Conservation (phyloP, 495 filamentous ascomycete genomes). For the Talaromyces adpressus region DNA sequence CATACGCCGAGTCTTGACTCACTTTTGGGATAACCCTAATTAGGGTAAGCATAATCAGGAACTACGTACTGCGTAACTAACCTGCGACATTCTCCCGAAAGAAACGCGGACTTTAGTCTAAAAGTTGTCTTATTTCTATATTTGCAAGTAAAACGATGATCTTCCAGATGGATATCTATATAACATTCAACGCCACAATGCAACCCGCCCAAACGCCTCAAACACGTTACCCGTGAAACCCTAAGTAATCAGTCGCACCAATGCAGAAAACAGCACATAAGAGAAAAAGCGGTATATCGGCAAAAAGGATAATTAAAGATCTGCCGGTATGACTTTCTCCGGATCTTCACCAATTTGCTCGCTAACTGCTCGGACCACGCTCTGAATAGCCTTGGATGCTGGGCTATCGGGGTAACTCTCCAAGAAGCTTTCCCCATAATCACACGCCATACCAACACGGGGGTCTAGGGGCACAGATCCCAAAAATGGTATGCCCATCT, state of each 20-base stretch:
- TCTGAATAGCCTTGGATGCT: conserved; percentile 67
- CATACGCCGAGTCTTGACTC: not conserved
- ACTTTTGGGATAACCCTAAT: not conserved
- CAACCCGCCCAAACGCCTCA: conserved; percentile 2
- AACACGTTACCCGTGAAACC: conserved; percentile 1
- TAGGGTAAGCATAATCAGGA: not conserved
- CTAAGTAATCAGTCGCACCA: conserved; percentile 5
- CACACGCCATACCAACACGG: conserved; percentile 89
- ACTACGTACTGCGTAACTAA: not conserved
- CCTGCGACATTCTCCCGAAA: not conserved
- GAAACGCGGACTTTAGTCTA: not conserved
- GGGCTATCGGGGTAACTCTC: conserved; percentile 89
- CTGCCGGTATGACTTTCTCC: conserved; percentile 34
- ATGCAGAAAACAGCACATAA: not conserved
- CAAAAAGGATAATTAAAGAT: conserved; percentile 11
- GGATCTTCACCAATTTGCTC: conserved; percentile 52
- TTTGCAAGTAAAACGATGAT: not conserved
- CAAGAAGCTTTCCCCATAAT: conserved; percentile 96
- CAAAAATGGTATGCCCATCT: conserved; percentile 80
- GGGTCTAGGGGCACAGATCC: conserved; percentile 92
- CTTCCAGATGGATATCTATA: conserved; percentile 1
- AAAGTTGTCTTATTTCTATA: not conserved
- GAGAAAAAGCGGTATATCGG: not conserved
- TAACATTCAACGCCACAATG: not conserved
- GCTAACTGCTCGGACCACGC: conserved; percentile 65